These are phyloP conservation scores for Rhododendron ferrugineum DNA, from an alignment of 148 eudicot species.

Conservation along the genomic window DNA sequence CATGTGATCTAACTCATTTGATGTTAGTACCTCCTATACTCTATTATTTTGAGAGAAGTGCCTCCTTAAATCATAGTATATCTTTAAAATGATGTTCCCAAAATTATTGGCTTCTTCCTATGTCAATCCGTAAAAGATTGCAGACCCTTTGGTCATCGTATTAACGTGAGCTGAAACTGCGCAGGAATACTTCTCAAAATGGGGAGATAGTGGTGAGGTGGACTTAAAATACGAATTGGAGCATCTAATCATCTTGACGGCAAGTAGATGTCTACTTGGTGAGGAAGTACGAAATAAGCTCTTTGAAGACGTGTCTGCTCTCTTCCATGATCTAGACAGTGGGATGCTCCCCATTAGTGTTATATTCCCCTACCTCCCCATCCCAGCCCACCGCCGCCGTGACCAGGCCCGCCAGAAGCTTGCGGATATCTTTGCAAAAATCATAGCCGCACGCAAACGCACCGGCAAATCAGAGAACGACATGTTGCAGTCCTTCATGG, in stretches of 20 bases:
- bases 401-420: conserved; percentile 84
- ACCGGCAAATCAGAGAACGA: conserved; percentile 68
- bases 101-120: not conserved
- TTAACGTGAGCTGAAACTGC: not conserved
- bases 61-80: not conserved
- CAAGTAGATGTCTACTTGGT: conserved; percentile 90
- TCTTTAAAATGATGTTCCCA: not conserved
- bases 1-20: not conserved
- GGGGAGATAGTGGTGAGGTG: conserved; percentile 94
- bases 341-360: conserved; percentile 96
- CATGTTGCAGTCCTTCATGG: conserved; percentile 87
- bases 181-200: conserved; percentile 89
- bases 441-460: conserved; percentile 61
- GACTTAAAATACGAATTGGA: conserved; percentile 90
- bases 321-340: conserved; percentile 86
- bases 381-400: conserved; percentile 83
- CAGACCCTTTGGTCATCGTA: not conserved
- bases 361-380: conserved; percentile 85
- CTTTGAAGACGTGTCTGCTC: conserved; percentile 91
- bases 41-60: not conserved
- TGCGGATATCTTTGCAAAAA: conserved; percentile 53
- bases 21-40: not conserved
- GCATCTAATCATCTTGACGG: conserved; percentile 86
- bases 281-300: conserved; percentile 90
- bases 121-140: not conserved